These are phyloP conservation scores for Tilletia setariae DNA, from an alignment of 1,284 basidiomycete genomes.

Conservation along the genomic window DNA sequence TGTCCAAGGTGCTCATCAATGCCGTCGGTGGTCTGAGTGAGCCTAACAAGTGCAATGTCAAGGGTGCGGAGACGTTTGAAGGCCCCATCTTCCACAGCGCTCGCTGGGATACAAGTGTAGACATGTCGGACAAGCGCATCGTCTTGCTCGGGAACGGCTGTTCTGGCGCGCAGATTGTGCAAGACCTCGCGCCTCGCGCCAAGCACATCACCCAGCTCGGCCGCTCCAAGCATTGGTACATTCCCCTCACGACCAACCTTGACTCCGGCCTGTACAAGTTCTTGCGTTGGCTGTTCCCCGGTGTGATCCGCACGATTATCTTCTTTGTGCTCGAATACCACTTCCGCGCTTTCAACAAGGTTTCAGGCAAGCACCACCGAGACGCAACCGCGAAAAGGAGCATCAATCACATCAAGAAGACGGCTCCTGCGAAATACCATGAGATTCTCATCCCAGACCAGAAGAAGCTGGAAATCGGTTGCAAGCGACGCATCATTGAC, in stretches of 20 bases:
- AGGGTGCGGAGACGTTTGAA: conserved; percentile 46
- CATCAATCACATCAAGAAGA: conserved; percentile 28
- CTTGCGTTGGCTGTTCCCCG: conserved; percentile 23
- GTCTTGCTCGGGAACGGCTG: conserved; percentile 53
- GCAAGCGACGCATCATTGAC: conserved; percentile 40
- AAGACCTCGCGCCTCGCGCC: conserved; percentile 13
- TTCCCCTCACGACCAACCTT: conserved; percentile 23
- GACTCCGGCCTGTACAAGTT: neutral
- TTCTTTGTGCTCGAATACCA: conserved; percentile 28
- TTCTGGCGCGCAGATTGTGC: conserved; percentile 40
- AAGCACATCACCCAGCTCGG: conserved; percentile 4
- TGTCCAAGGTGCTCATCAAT: conserved; percentile 45
- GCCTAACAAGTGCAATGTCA: conserved; percentile 46
- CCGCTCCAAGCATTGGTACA: conserved; percentile 33
- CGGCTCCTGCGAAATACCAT: conserved; percentile 38
- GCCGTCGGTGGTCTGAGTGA: conserved; percentile 48
- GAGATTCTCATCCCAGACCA: conserved; percentile 35
- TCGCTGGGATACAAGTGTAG: conserved; percentile 51
- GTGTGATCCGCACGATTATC: conserved; percentile 24
- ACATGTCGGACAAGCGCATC: conserved; percentile 51
- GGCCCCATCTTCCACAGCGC: conserved; percentile 51
- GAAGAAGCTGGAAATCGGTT: conserved; percentile 30
- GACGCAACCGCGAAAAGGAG: conserved; percentile 23
- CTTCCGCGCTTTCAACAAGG: conserved; percentile 24
- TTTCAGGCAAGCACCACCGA: conserved; percentile 24